Conservation (phyloP, 2,329 filamentous ascomycete genomes). For the Stagonosporopsis rhizophila region DNA sequence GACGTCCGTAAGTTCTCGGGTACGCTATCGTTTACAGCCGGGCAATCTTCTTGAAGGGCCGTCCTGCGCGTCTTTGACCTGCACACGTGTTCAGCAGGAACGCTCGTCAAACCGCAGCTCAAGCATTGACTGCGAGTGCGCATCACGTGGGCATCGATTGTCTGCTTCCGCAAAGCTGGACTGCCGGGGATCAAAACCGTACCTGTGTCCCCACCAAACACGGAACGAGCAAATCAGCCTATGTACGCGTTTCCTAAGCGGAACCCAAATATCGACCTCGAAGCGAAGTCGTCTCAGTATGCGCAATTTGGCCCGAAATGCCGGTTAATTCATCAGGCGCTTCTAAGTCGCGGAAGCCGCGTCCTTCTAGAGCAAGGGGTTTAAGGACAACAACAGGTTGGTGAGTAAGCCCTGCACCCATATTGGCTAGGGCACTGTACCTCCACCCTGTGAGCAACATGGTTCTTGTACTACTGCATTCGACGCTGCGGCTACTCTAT, state of each 20-base stretch:
- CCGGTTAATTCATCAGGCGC: conserved; percentile 35
- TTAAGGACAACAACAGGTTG: conserved; percentile 56
- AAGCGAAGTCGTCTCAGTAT: conserved; percentile 37
- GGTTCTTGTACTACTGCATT: neutral
- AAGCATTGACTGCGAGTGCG: neutral
- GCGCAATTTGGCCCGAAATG: conserved; percentile 34
- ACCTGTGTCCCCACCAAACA: conserved; percentile 15
- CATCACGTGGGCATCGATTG: conserved; percentile 10
- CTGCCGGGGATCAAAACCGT: conserved; percentile 9
- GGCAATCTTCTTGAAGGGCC: neutral
- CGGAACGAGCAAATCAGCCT: conserved; percentile 17
- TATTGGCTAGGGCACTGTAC: neutral
- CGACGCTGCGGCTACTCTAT: neutral
- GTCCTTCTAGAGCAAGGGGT: conserved; percentile 54
- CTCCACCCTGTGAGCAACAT: neutral
- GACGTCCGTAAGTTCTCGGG: conserved; percentile 2
- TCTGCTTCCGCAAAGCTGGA: conserved; percentile 10
- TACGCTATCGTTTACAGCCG: conserved; percentile 7
- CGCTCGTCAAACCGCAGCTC: neutral
- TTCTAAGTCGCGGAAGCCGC: conserved; percentile 45
- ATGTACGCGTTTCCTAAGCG: conserved; percentile 16
- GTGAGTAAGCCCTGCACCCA: conserved; percentile 33
- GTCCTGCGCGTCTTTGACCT: neutral
- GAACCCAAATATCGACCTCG: conserved; percentile 35
- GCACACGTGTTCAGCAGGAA: neutral